A percentile compares a stretch with the other conserved stretches of the same genome.
phyloP scores from a whole-genome alignment of 2,329 filamentous ascomycete genomes.

The Whalleya microplaca region DNA sequence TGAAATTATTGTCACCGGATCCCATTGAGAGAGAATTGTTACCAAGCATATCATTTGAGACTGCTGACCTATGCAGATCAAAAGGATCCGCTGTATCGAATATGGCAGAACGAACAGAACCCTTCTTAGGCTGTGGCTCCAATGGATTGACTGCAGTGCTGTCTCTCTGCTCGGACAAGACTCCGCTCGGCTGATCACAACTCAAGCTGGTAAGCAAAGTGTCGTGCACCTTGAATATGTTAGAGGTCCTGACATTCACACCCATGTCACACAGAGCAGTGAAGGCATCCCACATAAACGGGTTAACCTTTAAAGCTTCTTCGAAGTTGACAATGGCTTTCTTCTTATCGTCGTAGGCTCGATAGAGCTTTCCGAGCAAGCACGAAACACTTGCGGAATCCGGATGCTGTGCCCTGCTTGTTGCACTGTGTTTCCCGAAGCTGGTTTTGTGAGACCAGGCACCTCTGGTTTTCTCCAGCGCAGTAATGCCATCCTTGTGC shows the following conservation, averaged over 20 bases:
- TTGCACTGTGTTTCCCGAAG: slow-evolving; percentile 83
- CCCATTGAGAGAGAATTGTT: slow-evolving; percentile 47
- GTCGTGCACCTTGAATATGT: slow-evolving; percentile 80
- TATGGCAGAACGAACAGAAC: slow-evolving; percentile 42
- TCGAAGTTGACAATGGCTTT: slow-evolving; percentile 87
- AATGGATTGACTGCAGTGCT: slow-evolving; percentile 38
- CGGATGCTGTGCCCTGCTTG: slow-evolving; percentile 72
- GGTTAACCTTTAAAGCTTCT: slow-evolving; percentile 85
- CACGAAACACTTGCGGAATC: slow-evolving; percentile 85
- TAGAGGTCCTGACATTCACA: slow-evolving; percentile 77
- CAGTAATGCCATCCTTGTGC: slow-evolving; percentile 78
- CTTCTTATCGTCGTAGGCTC: slow-evolving; percentile 78
- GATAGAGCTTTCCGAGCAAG: slow-evolving; percentile 84
- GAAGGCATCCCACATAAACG: slow-evolving; percentile 98
- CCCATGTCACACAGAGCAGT: slow-evolving; percentile 86
- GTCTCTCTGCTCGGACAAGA: slow-evolving; percentile 44
- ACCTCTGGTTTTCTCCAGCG: slow-evolving; percentile 79
- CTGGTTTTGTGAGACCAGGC: slow-evolving; percentile 76
- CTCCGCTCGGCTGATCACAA: slow-evolving; percentile 37
- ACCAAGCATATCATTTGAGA: slow-evolving; percentile 45
- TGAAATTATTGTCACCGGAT: slow-evolving; percentile 56
- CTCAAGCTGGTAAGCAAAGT: slow-evolving; percentile 53
- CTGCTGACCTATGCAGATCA: slow-evolving; percentile 47
- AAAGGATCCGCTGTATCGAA: slow-evolving; percentile 55
- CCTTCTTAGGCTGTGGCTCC: slow-evolving; percentile 48